Conservation (phyloP, 2,329 filamentous ascomycete species). For the Colletotrichum trifolii region DNA sequence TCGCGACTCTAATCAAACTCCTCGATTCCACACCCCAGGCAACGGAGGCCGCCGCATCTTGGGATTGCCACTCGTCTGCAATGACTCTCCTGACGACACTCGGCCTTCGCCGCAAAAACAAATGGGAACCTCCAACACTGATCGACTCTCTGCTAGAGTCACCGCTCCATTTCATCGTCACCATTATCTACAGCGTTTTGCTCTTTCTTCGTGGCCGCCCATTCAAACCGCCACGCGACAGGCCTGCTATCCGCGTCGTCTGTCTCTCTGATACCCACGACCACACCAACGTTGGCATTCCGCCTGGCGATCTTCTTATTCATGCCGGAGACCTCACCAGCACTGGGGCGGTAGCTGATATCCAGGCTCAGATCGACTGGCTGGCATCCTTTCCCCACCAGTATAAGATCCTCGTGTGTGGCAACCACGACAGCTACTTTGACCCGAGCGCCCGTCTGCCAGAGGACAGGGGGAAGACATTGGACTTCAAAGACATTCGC, state of each 20-base stretch:
- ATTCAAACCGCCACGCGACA: slow-evolving; percentile 65
- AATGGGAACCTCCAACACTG: slow-evolving; percentile 62
- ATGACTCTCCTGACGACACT: slow-evolving; percentile 60
- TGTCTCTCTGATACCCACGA: slow-evolving; percentile 93
- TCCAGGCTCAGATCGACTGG: slow-evolving; percentile 90
- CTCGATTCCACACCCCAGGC: not conserved
- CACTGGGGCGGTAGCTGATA: slow-evolving; percentile 74
- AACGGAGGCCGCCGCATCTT: slow-evolving; percentile 6
- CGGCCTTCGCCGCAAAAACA: slow-evolving; percentile 58
- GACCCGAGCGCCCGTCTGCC: slow-evolving; percentile 72
- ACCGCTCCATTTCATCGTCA: slow-evolving; percentile 73
- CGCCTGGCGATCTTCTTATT: slow-evolving; percentile 84
- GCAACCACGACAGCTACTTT: slow-evolving; percentile 91
- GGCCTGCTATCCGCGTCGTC: slow-evolving; percentile 76
- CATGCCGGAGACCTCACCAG: slow-evolving; percentile 90
- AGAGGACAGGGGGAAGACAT: slow-evolving; percentile 64
- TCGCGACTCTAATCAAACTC: slow-evolving; percentile 9
- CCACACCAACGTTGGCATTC: slow-evolving; percentile 67
- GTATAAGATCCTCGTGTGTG: slow-evolving; percentile 84
- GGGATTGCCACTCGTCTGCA: slow-evolving; percentile 2
- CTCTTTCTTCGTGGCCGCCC: slow-evolving; percentile 75
- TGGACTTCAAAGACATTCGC: slow-evolving; percentile 75
- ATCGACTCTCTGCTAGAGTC: slow-evolving; percentile 75
- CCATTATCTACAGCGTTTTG: slow-evolving; percentile 72
- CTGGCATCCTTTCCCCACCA: slow-evolving; percentile 77